These are phyloP conservation scores for Xanthoconium separans DNA, from an alignment of 1,284 basidiomycete genomes.

Conservation along the genomic window DNA sequence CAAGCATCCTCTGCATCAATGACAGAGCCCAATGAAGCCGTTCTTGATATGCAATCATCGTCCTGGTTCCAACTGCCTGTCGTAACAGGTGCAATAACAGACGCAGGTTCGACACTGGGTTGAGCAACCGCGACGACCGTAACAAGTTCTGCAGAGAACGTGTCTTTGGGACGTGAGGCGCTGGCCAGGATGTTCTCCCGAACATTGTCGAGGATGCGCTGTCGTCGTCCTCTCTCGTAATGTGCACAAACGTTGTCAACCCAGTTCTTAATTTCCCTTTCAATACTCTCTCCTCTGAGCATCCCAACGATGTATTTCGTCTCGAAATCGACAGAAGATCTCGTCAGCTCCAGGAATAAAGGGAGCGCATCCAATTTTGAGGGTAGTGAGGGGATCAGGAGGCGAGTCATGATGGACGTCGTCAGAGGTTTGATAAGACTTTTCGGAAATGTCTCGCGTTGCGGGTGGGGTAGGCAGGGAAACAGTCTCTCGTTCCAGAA, in stretches of 20 bases:
- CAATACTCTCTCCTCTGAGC: conserved; percentile 48
- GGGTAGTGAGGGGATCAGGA: conserved; percentile 69
- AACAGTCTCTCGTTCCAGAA: conserved; percentile 61
- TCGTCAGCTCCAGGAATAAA: conserved; percentile 56
- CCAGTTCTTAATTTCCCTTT: conserved; percentile 61
- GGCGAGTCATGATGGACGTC: conserved; percentile 56
- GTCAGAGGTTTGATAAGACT: conserved; percentile 59
- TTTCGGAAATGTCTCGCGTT: conserved; percentile 44
- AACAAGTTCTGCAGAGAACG: conserved; percentile 39
- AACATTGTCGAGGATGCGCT: conserved; percentile 57
- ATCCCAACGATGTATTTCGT: conserved; percentile 48
- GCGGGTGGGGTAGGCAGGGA: conserved; percentile 49
- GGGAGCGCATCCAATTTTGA: conserved; percentile 57
- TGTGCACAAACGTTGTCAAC: conserved; percentile 60
- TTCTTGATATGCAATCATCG: conserved; percentile 10
- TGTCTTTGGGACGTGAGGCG: conserved; percentile 24
- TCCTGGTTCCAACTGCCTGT: conserved; percentile 6
- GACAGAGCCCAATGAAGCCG: conserved; percentile 23
- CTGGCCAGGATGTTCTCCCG: conserved; percentile 47
- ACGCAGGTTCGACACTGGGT: neutral
- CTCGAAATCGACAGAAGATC: conserved; percentile 63
- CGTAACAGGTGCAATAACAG: neutral
- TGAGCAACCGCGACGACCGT: conserved; percentile 1
- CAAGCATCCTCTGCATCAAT: conserved; percentile 42
- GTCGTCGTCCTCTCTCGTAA: conserved; percentile 70